A percentile compares a stretch with the other conserved stretches of the same genome.
Conservation (phyloP, 2,329 filamentous ascomycete species). For the Colletotrichum tamarilloi region DNA sequence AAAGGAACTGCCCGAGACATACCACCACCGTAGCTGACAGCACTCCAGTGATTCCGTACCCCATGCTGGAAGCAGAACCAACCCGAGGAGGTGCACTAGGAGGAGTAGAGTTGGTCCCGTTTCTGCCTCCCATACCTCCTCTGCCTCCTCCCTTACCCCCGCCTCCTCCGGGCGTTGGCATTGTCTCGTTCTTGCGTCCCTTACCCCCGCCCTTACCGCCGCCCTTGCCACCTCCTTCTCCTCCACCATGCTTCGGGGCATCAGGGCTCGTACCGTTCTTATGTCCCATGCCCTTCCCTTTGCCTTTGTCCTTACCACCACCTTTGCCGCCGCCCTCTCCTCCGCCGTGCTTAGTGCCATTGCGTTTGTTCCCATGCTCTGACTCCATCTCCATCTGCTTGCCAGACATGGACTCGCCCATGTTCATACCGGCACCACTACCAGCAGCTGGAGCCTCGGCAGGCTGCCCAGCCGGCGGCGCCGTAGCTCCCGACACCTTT, state of each 20-base stretch:
- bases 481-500: background rate
- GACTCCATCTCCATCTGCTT: background rate
- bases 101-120: background rate
- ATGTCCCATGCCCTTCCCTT: background rate
- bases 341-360: conserved; percentile 5
- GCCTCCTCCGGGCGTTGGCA: background rate
- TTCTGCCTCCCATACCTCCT: background rate
- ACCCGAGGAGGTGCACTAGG: background rate
- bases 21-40: conserved; percentile 14
- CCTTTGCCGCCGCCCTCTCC: background rate
- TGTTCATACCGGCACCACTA: background rate
- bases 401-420: background rate
- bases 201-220: background rate
- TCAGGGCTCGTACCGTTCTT: background rate
- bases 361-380: background rate
- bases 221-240: conserved; percentile 1
- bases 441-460: background rate
- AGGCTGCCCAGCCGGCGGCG: background rate
- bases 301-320: background rate
- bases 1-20: conserved; percentile 16
- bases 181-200: background rate
- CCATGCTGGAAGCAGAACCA: background rate
- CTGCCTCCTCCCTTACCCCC: background rate
- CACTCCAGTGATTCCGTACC: background rate
- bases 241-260: background rate